phyloP scores from a whole-genome alignment of 441 rosid genomes.

The Flueggea neowawraea region DNA sequence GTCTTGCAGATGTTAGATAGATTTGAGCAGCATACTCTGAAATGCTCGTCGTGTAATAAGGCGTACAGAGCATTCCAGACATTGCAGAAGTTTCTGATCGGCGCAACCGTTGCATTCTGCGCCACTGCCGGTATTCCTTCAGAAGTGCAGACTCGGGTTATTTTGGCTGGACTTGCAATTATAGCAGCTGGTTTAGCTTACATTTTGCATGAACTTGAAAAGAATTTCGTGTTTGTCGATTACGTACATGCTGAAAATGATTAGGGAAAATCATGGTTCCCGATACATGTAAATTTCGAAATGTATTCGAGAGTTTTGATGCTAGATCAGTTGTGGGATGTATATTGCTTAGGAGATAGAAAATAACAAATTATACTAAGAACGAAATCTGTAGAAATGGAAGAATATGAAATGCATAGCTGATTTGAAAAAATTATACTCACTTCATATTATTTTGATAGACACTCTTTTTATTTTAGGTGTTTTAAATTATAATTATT shows the following conservation, averaged over 20 bases:
- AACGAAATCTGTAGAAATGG: too few species aligned
- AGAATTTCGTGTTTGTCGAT: slow-evolving; percentile 75
- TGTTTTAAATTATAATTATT: too few species aligned
- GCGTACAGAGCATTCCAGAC: slow-evolving; percentile 59
- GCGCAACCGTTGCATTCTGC: slow-evolving; percentile 46
- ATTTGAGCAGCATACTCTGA: slow-evolving; percentile 84
- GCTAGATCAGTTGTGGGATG: too few species aligned
- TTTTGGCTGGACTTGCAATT: slow-evolving; percentile 55
- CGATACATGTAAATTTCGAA: too few species aligned
- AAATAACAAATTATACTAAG: too few species aligned
- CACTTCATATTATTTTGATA: too few species aligned
- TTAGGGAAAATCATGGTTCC: slow-evolving; percentile 15
- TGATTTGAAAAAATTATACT: too few species aligned
- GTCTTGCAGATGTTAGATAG: slow-evolving; percentile 76
- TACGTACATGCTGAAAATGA: slow-evolving; percentile 87
- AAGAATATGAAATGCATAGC: too few species aligned
- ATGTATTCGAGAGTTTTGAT: too few species aligned
- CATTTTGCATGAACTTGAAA: slow-evolving; percentile 48
- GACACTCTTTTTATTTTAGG: too few species aligned
- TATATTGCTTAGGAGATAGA: too few species aligned
- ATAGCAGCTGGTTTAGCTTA: slow-evolving; percentile 56
- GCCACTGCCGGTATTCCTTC: slow-evolving; percentile 73
- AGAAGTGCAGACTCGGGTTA: slow-evolving; percentile 41
- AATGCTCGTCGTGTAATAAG: slow-evolving; percentile 76
- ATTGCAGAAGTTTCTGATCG: slow-evolving; percentile 57